Evolutionary conservation across 2,329 filamentous ascomycete genomes (phyloP), one percentile per base, ranked within the genome.

Genomic region (Paracamarosporium sp.): DNA sequence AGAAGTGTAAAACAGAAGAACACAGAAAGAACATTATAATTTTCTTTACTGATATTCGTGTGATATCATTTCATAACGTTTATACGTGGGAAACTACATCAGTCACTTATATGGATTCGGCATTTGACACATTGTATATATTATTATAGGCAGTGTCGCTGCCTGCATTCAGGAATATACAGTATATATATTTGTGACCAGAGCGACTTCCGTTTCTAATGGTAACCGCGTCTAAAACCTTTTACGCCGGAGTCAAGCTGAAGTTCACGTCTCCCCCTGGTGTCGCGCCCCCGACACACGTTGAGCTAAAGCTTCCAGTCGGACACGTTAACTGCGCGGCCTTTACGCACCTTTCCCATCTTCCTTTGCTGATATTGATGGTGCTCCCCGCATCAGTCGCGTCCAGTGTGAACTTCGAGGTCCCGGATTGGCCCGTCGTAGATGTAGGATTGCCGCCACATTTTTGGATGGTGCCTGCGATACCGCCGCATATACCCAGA

Each of bases 331-430:
- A 79, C 55, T 80, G 71, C 47, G 83, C 84, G 15, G 84, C 84
- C 38, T 81, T 78, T 50, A 86, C 79, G 66, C 84, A 86, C 50
- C 79, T 76, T 70, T 85, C 81, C 83, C 84, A 85, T 24, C 79
- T 74, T 20, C 77, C 78, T 73, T 85, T 85, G 45, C 78, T 79
- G 59, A 86, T 78, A 72, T 81, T 82, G 70, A 86, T 85, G 15
- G 79, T 82, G 22, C 80, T 78, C 9, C 81, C 83, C 1, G 65
- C 55, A 1, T 72, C 72, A 15, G 76, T 74, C 1, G 81, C 76
- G 25, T 72, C 77, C 15, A 86, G 76, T 3, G 69, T 75, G 71
- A 86, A 85, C 57, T 77, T 69, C 7, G 81, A 83, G 9, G 78
- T 82, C 9, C 82, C 82, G 6, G 77, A 79, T 45, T 75, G 65